These are phyloP conservation scores for Daldinia decipiens DNA, from an alignment of 495 filamentous ascomycete species.

Conservation along the genomic window DNA sequence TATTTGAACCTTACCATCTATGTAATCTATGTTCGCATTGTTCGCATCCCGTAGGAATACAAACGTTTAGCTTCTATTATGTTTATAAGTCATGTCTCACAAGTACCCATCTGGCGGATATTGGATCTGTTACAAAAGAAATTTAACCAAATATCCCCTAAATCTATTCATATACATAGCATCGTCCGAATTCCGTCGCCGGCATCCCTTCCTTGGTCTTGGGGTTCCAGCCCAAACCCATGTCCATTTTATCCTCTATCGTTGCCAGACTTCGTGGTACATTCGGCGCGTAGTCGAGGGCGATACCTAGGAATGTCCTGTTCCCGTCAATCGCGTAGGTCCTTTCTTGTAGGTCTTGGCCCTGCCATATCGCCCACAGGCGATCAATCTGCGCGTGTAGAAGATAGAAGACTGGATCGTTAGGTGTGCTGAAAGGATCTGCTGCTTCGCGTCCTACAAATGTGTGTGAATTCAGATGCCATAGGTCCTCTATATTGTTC, in stretches of 20 bases:
- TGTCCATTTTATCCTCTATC: constrained; percentile 41
- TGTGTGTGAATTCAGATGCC: constrained; percentile 42
- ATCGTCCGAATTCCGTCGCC: constrained; percentile 32
- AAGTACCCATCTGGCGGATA: constrained; percentile 4
- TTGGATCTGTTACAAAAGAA: constrained; percentile 13
- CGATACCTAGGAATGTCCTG: constrained; percentile 37
- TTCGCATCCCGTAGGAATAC: no score
- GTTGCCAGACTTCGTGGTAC: constrained; percentile 41
- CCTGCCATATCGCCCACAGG: constrained; percentile 74
- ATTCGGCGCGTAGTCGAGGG: constrained; percentile 31
- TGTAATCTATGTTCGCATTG: background rate
- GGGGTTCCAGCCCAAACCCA: constrained; percentile 37
- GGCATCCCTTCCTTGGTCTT: constrained; percentile 39
- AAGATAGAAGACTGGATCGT: constrained; percentile 72
- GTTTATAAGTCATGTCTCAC: background rate
- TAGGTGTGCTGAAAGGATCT: constrained; percentile 66
- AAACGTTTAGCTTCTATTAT: background rate
- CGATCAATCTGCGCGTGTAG: constrained; percentile 75
- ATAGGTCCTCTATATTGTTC: constrained; percentile 26
- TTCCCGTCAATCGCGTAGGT: constrained; percentile 41
- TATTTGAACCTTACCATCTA: background rate
- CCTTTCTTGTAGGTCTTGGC: constrained; percentile 43
- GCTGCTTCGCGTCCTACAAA: constrained; percentile 40
- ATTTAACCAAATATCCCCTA: background rate
- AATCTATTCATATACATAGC: constrained; percentile 37